phyloP scores from a whole-genome alignment of 1,139 yeast genomes.

The Torulaspora pretoriensis region DNA sequence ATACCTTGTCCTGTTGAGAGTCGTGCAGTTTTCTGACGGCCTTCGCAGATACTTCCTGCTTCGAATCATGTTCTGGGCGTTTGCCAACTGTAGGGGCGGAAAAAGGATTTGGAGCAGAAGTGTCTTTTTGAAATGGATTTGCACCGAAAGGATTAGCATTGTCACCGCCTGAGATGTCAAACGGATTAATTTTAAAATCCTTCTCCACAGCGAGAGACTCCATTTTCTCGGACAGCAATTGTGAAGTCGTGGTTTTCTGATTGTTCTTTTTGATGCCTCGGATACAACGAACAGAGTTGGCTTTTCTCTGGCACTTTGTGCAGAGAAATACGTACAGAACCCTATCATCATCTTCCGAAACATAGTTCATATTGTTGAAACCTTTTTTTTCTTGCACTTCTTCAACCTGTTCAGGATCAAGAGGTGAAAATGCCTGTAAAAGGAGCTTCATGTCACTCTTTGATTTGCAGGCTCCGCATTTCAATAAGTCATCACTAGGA shows the following conservation, averaged over 20 bases:
- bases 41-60: conserved; percentile 22
- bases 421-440: conserved; percentile 75
- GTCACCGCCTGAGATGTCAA: conserved; percentile 34
- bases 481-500: conserved; percentile 49
- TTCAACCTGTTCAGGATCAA: conserved; percentile 41
- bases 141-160: conserved; percentile 37
- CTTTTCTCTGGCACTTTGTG: conserved; percentile 61
- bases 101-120: conserved; percentile 22
- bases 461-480: conserved; percentile 60
- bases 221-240: conserved; percentile 43
- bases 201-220: conserved; percentile 41
- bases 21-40: conserved; percentile 28
- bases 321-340: conserved; percentile 78
- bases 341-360: conserved; percentile 70
- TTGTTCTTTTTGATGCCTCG: conserved; percentile 69
- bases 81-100: conserved; percentile 1
- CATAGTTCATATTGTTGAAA: conserved; percentile 16
- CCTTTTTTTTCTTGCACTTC: conserved; percentile 19
- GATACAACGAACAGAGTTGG: conserved; percentile 67
- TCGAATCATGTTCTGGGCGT: conserved; percentile 6
- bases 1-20: conserved; percentile 24
- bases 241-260: conserved; percentile 40
- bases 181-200: conserved; percentile 44
- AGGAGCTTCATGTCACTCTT: conserved; percentile 57
- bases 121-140: conserved; percentile 36